These are phyloP conservation scores for Dichotomopilus funicola DNA, from an alignment of 2,329 filamentous ascomycete genomes.

Conservation along the genomic window DNA sequence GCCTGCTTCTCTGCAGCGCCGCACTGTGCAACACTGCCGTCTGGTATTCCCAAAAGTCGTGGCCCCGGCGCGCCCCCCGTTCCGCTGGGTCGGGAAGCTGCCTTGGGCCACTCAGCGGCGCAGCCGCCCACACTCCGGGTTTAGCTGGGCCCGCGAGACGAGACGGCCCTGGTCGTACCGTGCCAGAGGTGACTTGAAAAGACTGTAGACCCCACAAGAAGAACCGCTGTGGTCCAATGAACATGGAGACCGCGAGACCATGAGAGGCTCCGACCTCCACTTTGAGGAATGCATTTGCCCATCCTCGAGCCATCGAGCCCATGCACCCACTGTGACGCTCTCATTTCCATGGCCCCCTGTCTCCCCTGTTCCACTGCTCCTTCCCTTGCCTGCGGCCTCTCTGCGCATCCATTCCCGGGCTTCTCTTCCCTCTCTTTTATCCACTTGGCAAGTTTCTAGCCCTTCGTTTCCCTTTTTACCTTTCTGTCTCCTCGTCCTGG, in stretches of 20 bases:
- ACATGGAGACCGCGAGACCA: no score
- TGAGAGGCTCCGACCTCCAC: constrained; percentile 9
- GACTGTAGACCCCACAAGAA: neutral
- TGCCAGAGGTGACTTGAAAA: neutral
- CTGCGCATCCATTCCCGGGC: constrained; percentile 2
- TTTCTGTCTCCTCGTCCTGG: neutral
- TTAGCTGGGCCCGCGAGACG: constrained; percentile 5
- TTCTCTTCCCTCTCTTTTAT: constrained; percentile 2
- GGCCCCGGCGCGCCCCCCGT: constrained; percentile 1
- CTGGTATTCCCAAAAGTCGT: neutral
- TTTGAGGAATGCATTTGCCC: constrained; percentile 15
- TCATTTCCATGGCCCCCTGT: constrained; percentile 22
- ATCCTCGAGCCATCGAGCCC: neutral
- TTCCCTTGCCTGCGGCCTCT: neutral
- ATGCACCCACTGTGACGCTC: constrained; percentile 18
- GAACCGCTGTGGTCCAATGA: no score
- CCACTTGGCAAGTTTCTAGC: neutral
- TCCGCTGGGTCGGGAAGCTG: constrained; percentile 17
- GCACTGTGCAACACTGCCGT: constrained; percentile 10
- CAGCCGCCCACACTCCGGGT: constrained; percentile 6
- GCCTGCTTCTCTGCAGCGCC: neutral
- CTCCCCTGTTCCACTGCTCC: neutral
- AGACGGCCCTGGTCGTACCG: neutral
- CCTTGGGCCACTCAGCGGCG: constrained; percentile 7
- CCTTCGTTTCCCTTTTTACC: neutral